phyloP scores from a whole-genome alignment of 2,329 filamentous ascomycete species.

The Ascochyta koolunga region DNA sequence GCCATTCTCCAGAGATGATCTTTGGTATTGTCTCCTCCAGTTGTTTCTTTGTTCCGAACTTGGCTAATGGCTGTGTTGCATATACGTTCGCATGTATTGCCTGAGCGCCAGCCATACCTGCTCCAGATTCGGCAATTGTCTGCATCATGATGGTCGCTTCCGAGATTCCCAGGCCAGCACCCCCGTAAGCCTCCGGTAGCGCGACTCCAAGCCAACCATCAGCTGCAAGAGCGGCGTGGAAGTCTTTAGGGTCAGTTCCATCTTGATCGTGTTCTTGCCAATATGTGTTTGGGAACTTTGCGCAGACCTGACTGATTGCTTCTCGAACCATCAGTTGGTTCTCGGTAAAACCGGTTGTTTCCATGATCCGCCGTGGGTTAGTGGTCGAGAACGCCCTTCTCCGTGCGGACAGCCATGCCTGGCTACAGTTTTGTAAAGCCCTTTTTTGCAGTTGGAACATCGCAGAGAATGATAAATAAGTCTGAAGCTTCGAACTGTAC shows the following conservation, averaged over 20 bases:
- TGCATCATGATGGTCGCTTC: slow-evolving; percentile 90
- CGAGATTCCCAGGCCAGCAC: slow-evolving; percentile 76
- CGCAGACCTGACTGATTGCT: slow-evolving; percentile 70
- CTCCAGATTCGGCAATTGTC: slow-evolving; percentile 77
- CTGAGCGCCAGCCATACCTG: slow-evolving; percentile 74
- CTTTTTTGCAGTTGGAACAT: slow-evolving; percentile 4
- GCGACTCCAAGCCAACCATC: slow-evolving; percentile 85
- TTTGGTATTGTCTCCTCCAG: slow-evolving; percentile 68
- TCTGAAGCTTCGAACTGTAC: neutral
- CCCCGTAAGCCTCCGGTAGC: slow-evolving; percentile 74
- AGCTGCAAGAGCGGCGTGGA: slow-evolving; percentile 75
- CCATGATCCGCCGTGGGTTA: slow-evolving; percentile 63
- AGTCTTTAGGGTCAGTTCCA: slow-evolving; percentile 73
- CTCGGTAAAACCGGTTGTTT: slow-evolving; percentile 73
- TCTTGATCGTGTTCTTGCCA: slow-evolving; percentile 76
- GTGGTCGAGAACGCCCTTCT: slow-evolving; percentile 40
- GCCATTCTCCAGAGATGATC: slow-evolving; percentile 73
- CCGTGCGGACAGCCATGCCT: slow-evolving; percentile 3
- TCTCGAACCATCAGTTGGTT: slow-evolving; percentile 76
- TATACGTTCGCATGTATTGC: slow-evolving; percentile 70
- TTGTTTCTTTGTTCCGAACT: slow-evolving; percentile 72
- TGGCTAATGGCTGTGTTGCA: slow-evolving; percentile 75
- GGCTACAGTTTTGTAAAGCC: slow-evolving; percentile 1
- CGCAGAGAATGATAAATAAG: neutral
- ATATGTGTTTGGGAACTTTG: slow-evolving; percentile 73